A percentile compares a stretch with the other conserved stretches of the same genome.
Conservation (phyloP, 257 asterid species). For the Petrea volubilis region DNA sequence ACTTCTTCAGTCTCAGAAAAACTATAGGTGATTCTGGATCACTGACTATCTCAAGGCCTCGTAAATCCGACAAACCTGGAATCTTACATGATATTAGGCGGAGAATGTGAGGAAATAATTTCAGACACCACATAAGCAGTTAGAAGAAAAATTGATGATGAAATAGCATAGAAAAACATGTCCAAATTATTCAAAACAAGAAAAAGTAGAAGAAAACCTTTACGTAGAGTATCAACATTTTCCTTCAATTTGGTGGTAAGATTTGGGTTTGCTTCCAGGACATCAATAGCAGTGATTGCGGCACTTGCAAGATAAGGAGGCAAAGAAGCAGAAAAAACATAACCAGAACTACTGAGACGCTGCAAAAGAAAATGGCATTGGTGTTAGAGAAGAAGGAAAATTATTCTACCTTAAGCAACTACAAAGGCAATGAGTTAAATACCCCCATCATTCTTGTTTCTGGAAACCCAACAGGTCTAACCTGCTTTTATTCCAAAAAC, state of each 20-base stretch:
- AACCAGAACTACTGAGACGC: conserved; percentile 94
- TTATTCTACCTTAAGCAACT: neutral
- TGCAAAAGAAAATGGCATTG: conserved; percentile 40
- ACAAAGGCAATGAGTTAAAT: neutral
- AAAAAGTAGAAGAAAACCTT: conserved; percentile 46
- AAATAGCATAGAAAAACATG: neutral
- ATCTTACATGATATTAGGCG: conserved; percentile 11
- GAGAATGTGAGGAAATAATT: neutral
- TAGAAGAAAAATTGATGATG: neutral
- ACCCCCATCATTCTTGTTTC: neutral
- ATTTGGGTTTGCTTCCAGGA: conserved; percentile 72
- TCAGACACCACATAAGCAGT: neutral
- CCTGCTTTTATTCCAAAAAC: neutral
- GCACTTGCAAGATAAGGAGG: conserved; percentile 97
- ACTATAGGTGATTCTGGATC: conserved; percentile 74
- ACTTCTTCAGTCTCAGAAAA: conserved; percentile 56
- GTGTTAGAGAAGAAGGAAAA: conserved; percentile 26
- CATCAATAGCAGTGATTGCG: conserved; percentile 83
- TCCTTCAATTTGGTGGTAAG: conserved; percentile 61
- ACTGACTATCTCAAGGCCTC: conserved; percentile 65
- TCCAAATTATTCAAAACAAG: neutral
- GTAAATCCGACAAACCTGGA: conserved; percentile 62
- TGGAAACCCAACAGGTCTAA: neutral
- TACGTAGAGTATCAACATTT: conserved; percentile 48
- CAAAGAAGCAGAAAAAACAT: conserved; percentile 92